Evolutionary conservation across 192 early-diverging fungal genomes (phyloP).

Genomic region (Coemansia sp.): DNA sequence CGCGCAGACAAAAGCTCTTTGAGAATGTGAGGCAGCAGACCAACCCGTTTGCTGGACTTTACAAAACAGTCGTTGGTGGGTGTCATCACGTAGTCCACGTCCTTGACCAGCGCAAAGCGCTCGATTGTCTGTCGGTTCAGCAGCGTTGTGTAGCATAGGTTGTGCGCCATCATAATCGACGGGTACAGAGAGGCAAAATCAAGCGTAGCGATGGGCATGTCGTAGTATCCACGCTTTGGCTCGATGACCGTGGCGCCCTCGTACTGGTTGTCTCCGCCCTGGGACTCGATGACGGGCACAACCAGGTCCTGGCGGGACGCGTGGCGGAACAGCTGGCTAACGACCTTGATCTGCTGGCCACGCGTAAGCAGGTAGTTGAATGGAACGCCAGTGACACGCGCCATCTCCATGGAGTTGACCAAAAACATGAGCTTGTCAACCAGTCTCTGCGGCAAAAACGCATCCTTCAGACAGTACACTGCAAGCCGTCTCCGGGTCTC

Average conservation of each 20-base stretch:
- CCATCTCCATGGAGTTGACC: slow-evolving; percentile 98
- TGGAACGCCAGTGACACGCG: slow-evolving; percentile 93
- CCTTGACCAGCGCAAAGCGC: slow-evolving; percentile 65
- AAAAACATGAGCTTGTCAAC: slow-evolving; percentile 97
- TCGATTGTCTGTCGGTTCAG: slow-evolving; percentile 61
- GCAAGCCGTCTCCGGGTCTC: slow-evolving; percentile 94
- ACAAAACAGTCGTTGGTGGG: slow-evolving; percentile 94
- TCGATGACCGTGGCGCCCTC: slow-evolving; percentile 98
- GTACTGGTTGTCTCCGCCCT: slow-evolving; percentile 85
- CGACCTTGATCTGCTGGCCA: slow-evolving; percentile 98
- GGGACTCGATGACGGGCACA: slow-evolving; percentile 82
- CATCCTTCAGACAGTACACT: slow-evolving; percentile 97
- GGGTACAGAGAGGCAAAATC: slow-evolving; percentile 99
- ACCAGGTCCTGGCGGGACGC: slow-evolving; percentile 78
- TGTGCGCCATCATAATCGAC: slow-evolving; percentile 99
- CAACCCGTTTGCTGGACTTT: slow-evolving; percentile 68
- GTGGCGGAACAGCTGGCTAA: slow-evolving; percentile 92
- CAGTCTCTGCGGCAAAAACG: slow-evolving; percentile 86
- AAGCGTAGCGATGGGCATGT: slow-evolving; percentile 93
- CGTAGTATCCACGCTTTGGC: slow-evolving; percentile 89
- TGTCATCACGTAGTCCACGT: slow-evolving; percentile 84
- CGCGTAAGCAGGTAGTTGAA: slow-evolving; percentile 92
- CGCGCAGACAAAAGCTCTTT: slow-evolving; percentile 87
- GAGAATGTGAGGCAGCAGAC: slow-evolving; percentile 85
- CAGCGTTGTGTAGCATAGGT: slow-evolving; percentile 95